These are phyloP conservation scores for Piromyces sp. DNA, from an alignment of 192 early-diverging fungal species.

Conservation along the genomic window DNA sequence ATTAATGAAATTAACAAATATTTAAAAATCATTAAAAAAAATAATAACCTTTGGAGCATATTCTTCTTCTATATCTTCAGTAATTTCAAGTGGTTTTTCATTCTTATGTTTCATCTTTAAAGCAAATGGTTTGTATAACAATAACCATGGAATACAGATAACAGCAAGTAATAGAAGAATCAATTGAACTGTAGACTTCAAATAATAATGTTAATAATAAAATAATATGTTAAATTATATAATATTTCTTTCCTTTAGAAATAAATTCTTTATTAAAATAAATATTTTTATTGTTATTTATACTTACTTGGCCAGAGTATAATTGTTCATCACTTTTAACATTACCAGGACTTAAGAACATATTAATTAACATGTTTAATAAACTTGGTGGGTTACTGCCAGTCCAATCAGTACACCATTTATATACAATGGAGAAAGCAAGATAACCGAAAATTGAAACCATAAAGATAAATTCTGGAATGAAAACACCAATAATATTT, in stretches of 20 bases:
- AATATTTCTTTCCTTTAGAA: too few species aligned
- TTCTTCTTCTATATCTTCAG: background rate
- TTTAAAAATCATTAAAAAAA: too few species aligned
- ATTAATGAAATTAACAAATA: too few species aligned
- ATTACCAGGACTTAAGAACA: constrained; percentile 86
- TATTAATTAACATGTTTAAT: constrained; percentile 97
- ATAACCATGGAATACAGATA: constrained; percentile 95
- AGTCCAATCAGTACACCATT: constrained; percentile 88
- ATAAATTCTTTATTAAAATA: too few species aligned
- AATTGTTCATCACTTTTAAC: constrained; percentile 50
- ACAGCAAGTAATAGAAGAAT: constrained; percentile 66
- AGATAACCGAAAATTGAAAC: constrained; percentile 91
- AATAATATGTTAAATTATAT: too few species aligned
- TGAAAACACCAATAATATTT: constrained; percentile 67
- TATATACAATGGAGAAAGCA: constrained; percentile 75
- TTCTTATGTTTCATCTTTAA: constrained; percentile 58
- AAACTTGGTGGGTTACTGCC: constrained; percentile 63
- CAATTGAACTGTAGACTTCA: constrained; percentile 47
- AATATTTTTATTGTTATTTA: too few species aligned
- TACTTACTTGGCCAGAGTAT: constrained; percentile 66
- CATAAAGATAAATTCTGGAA: constrained; percentile 92
- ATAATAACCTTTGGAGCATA: background rate
- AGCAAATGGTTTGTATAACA: constrained; percentile 78
- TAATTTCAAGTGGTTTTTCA: background rate
- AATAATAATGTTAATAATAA: too few species aligned